Evolutionary conservation across 495 filamentous ascomycete genomes (phyloP).

Genomic region (Podospora sp.): DNA sequence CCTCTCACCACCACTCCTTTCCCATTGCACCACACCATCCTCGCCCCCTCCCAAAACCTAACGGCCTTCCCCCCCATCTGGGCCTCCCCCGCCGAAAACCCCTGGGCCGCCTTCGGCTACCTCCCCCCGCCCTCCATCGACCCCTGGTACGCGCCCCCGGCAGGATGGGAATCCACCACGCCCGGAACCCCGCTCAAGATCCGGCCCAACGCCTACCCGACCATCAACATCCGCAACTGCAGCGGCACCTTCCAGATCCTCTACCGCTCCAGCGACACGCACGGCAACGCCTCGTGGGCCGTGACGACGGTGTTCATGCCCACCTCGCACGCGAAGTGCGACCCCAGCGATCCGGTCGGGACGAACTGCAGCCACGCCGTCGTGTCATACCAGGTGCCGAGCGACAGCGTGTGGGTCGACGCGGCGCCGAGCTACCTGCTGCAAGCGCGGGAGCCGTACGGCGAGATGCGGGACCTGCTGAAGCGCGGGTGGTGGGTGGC

Average conservation of each 20-base stretch:
- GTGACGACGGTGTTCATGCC: conserved; percentile 56
- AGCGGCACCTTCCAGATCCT: conserved; percentile 50
- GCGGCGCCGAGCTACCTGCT: conserved; percentile 25
- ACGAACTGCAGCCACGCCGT: conserved; percentile 21
- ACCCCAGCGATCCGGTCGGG: background rate
- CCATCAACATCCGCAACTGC: conserved; percentile 31
- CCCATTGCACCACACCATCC: background rate
- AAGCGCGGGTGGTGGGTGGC: conserved; percentile 42
- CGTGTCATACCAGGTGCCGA: conserved; percentile 27
- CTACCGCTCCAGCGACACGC: conserved; percentile 52
- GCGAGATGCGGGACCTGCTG: conserved; percentile 28
- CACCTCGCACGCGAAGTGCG: conserved; percentile 18
- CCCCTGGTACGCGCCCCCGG: conserved; percentile 51
- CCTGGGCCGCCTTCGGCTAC: conserved; percentile 9
- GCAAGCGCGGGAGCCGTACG: conserved; percentile 28
- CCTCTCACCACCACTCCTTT: background rate
- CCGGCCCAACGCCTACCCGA: conserved; percentile 43
- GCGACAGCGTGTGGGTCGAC: conserved; percentile 23
- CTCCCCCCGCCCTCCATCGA: conserved; percentile 45
- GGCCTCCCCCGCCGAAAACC: background rate
- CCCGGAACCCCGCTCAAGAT: conserved; percentile 51
- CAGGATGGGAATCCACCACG: conserved; percentile 37
- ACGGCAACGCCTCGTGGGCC: conserved; percentile 47
- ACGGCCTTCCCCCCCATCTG: background rate
- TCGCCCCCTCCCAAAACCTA: background rate